phyloP scores from a whole-genome alignment of 164 flowering plant genomes.

The Stephania cephalantha region DNA sequence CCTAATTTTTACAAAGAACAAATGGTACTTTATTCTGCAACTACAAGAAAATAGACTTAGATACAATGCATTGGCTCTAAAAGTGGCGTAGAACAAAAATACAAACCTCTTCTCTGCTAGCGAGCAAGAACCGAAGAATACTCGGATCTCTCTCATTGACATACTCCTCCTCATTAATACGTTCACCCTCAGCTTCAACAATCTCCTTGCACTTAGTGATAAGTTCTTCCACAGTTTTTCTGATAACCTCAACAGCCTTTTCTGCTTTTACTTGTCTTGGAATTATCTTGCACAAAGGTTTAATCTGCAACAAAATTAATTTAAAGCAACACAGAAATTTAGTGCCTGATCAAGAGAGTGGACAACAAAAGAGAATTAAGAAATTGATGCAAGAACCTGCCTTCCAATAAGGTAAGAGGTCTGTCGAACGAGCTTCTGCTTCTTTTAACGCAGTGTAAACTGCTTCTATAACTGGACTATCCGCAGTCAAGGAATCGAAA shows the following conservation, averaged over 20 bases:
- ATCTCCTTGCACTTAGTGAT: constrained; percentile 70
- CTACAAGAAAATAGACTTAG: neutral
- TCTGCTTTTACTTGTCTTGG: constrained; percentile 93
- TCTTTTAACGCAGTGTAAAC: constrained; percentile 90
- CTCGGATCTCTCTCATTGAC: constrained; percentile 89
- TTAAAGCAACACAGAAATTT: neutral
- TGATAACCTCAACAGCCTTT: constrained; percentile 64
- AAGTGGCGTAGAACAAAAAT: neutral
- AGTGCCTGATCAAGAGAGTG: neutral
- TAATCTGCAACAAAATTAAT: constrained; percentile 36
- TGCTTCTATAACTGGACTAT: constrained; percentile 88
- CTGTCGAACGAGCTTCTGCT: constrained; percentile 89
- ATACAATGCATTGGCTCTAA: neutral
- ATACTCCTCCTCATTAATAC: constrained; percentile 75
- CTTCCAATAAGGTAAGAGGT: constrained; percentile 92
- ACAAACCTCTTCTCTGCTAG: constrained; percentile 87
- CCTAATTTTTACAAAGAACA: neutral
- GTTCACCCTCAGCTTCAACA: constrained; percentile 80
- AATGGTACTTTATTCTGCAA: neutral
- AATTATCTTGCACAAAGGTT: constrained; percentile 59
- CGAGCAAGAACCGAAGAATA: constrained; percentile 88
- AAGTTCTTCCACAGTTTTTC: constrained; percentile 73
- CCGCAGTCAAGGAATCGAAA: constrained; percentile 71
- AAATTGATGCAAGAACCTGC: constrained; percentile 27
- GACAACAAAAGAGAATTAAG: neutral